Evolutionary conservation across 164 flowering plant species (phyloP).

Genomic region (Vitis cinerea): DNA sequence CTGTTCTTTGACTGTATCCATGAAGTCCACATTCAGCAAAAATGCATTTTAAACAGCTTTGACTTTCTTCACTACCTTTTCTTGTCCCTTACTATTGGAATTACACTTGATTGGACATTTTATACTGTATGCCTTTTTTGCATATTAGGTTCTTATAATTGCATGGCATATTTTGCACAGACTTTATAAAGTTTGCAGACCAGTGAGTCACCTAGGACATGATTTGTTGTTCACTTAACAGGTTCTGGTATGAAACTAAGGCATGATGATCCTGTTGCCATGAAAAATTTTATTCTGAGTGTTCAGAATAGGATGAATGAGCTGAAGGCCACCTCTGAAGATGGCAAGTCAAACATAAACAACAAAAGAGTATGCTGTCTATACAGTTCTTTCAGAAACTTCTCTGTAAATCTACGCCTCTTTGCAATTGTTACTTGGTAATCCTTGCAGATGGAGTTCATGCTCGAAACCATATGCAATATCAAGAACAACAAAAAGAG

Average conservation of each 20-base stretch:
- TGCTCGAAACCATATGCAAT: constrained; percentile 92
- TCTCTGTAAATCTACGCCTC: background rate
- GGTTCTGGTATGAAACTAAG: constrained; percentile 96
- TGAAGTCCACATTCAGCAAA: too few relatives aligned
- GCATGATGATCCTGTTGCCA: constrained; percentile 83
- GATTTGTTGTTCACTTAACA: constrained; percentile 20
- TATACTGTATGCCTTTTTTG: too few relatives aligned
- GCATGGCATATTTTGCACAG: too few relatives aligned
- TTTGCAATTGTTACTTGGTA: constrained; percentile 8
- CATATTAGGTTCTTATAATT: too few relatives aligned
- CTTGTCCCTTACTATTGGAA: too few relatives aligned
- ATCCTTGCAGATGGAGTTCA: constrained; percentile 82
- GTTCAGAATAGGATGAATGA: constrained; percentile 77
- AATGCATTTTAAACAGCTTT: too few relatives aligned
- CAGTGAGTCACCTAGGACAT: background rate
- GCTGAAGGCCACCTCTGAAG: constrained; percentile 53
- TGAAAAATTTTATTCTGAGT: constrained; percentile 75
- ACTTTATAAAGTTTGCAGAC: too few relatives aligned
- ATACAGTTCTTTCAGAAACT: background rate
- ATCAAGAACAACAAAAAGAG: constrained; percentile 90
- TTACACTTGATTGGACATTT: too few relatives aligned
- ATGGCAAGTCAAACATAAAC: constrained; percentile 34
- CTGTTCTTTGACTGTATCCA: too few relatives aligned
- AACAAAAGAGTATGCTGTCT: constrained; percentile 63
- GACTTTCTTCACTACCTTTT: too few relatives aligned